Evolutionary conservation across 805 yeast genomes (phyloP), one percentile per base, ranked within the genome.

Genomic region (Schwanniomyces polymorphus): DNA sequence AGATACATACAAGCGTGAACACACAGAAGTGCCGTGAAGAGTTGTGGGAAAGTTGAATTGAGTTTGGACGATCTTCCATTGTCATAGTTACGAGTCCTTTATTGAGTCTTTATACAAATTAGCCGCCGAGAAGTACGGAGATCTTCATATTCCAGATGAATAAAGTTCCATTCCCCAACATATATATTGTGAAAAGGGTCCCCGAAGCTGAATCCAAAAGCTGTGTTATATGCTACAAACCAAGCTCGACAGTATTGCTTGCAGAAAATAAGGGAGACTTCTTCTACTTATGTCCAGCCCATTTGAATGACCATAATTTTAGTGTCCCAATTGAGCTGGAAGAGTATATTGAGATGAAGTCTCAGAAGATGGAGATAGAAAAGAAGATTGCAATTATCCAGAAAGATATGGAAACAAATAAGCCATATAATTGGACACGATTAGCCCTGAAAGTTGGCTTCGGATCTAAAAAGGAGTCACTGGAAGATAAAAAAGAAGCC

Each of bases 151-250:
- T 21, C 14, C 23, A 25, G 41, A 38, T 18, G 23, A 25, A 38
- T 14, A 18, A 10, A 21, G 41, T 31, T 3, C 41, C 41, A 26
- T 63, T 63, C 41, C 47, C 60, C 12, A 79, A 81, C 58, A 61
- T 64, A 4, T 80, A 81, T 56, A 60, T 53, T 10, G 52, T 68
- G 27, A 65, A 78, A 41, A 64, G 63, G 44, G 85, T 76, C 10
- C 72, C 79, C 1, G 67, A 60, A 1, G 46, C 56, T 3, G 77
- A 74, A 45, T 45, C 74, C 23, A 75, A 68, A 51, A 59, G 85
- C 1, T 81, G 86, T 56, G 51, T 49, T 17, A 59, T 80, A 11
- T 81, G 86, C 63, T 80, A 64, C 60, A 79, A 78, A 51, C 75
- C 81, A 1, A 62, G 81, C 0, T 42, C 62, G 5, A 55, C 73